Percentiles rank a stretch among this genome's conserved stretches.
Evolutionary conservation across 2,329 filamentous ascomycete species (phyloP).

Genomic region (Teratosphaeria nubilosa): DNA sequence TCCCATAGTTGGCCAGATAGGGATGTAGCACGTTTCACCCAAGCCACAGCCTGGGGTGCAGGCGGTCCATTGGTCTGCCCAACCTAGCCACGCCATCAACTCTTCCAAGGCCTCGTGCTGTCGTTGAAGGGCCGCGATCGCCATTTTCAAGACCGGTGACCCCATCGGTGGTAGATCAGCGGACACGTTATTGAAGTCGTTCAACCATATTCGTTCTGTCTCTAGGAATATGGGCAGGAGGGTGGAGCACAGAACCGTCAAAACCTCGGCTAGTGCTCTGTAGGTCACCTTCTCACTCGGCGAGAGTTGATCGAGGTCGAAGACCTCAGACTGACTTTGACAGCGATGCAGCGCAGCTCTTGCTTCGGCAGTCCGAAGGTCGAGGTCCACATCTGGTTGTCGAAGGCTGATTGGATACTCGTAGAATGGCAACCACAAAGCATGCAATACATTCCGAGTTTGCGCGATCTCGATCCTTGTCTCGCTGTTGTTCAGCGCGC

Average conservation of each 20-base stretch:
- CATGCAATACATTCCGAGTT: conserved; percentile 31
- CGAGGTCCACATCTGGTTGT: conserved; percentile 22
- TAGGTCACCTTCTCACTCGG: conserved; percentile 30
- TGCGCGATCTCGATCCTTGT: conserved; percentile 8
- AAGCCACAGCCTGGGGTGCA: conserved; percentile 33
- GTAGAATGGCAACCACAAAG: conserved; percentile 36
- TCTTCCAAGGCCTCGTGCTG: conserved; percentile 31
- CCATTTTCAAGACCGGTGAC: not conserved
- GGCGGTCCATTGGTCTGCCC: conserved; percentile 37
- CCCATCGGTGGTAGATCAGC: not conserved
- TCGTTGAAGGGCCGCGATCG: not conserved
- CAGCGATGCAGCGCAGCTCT: conserved; percentile 33
- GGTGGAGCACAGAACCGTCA: conserved; percentile 32
- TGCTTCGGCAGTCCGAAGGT: conserved; percentile 24
- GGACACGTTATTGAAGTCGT: conserved; percentile 16
- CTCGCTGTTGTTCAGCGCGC: not conserved
- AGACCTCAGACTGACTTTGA: conserved; percentile 30
- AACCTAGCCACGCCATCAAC: conserved; percentile 42
- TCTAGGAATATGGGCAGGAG: conserved; percentile 35
- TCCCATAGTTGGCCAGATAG: conserved; percentile 37
- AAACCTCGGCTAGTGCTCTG: conserved; percentile 32
- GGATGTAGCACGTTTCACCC: conserved; percentile 40
- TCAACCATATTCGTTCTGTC: conserved; percentile 33
- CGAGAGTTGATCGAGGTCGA: conserved; percentile 21
- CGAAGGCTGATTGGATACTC: conserved; percentile 31